phyloP scores from a whole-genome alignment of 176 grass and related monocot species.

The Secale cereale region DNA sequence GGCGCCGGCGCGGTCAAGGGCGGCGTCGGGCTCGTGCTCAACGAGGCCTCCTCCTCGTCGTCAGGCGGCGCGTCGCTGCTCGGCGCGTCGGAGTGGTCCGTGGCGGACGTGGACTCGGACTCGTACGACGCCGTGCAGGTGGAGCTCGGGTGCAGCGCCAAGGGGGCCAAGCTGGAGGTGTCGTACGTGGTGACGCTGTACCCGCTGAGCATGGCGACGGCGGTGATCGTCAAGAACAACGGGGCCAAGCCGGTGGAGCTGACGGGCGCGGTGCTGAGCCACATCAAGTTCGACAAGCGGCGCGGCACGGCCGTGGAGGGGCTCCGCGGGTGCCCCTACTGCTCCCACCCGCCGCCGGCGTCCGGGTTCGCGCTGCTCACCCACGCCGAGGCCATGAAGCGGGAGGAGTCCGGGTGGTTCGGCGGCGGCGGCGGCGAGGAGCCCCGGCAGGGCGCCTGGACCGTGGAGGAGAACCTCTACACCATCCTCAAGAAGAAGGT shows the following conservation, averaged over 20 bases:
- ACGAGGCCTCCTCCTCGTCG: slow-evolving; percentile 46
- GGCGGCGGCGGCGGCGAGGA: slow-evolving; percentile 34
- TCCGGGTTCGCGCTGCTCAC: slow-evolving; percentile 53
- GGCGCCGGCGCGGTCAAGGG: slow-evolving; percentile 34
- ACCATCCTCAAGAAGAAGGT: slow-evolving; percentile 72
- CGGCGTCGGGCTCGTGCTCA: slow-evolving; percentile 79
- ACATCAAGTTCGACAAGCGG: slow-evolving; percentile 75
- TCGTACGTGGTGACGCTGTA: slow-evolving; percentile 90
- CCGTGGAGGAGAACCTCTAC: slow-evolving; percentile 70
- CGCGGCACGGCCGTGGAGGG: slow-evolving; percentile 63
- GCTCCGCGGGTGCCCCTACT: slow-evolving; percentile 67
- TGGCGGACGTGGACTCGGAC: slow-evolving; percentile 78
- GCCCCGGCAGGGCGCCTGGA: slow-evolving; percentile 47
- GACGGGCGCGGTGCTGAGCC: slow-evolving; percentile 77
- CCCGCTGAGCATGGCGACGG: slow-evolving; percentile 76
- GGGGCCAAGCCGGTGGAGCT: slow-evolving; percentile 63
- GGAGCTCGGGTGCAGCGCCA: slow-evolving; percentile 73
- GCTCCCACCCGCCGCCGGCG: slow-evolving; percentile 56
- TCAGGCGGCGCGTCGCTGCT: slow-evolving; percentile 35
- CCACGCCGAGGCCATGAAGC: slow-evolving; percentile 75
- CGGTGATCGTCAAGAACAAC: slow-evolving; percentile 80
- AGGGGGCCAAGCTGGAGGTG: slow-evolving; percentile 38
- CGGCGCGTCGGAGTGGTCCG: slow-evolving; percentile 49
- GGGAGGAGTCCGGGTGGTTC: slow-evolving; percentile 59
- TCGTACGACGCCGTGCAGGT: slow-evolving; percentile 92